Base-by-base conservation (phyloP, 2,329 filamentous ascomycete genomes). In the Elsinoe australis region DNA sequence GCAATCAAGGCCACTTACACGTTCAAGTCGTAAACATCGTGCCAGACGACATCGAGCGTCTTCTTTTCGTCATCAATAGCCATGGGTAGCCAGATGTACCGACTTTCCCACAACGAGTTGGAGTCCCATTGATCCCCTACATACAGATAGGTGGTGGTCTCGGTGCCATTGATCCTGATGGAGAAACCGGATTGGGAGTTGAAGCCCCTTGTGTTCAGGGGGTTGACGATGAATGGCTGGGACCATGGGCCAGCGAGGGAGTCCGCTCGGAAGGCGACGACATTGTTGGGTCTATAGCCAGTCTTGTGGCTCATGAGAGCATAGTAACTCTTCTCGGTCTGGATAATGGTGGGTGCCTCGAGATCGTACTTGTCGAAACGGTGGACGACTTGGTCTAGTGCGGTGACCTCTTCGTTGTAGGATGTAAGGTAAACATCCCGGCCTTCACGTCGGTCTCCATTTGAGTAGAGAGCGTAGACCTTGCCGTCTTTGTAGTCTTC, bases 91-190 rank as follows among this genome's bases (percentile, higher is more conserved):
- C 75, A 78, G 53, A 78, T 76, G 54, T 78, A 76, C 4, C 75
- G 65, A 49, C 68, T 72, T 51, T 78, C 74, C 75, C 75, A 78
- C 0, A 77, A 61, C 0, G 73, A 75, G 56, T 75, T 75, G 0
- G 67, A 70, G 0, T 76, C 61, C 81, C 81, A 85, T 12, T 81
- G 74, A 61, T 85, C 81, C 12, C 82, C 81, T 64, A 83, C 73
- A 62, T 83, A 85, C 53, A 82, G 72, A 38, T 55, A 58, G 2
- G 57, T 58, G 3, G 55, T 58, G 12, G 69, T 68, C 10, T 64
- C 54, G 3, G 58, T 61, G 21, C 65, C 62, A 22, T 65, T 59
- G n/a, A 75, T 58, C 5, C 64, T 60, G 6, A 82, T 67, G 12
- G 83, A 69, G 54, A 71, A 82, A 35, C 69, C 77, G 0, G 76